phyloP scores from a whole-genome alignment of 2,329 filamentous ascomycete species.

The Samsoniella hepiali region DNA sequence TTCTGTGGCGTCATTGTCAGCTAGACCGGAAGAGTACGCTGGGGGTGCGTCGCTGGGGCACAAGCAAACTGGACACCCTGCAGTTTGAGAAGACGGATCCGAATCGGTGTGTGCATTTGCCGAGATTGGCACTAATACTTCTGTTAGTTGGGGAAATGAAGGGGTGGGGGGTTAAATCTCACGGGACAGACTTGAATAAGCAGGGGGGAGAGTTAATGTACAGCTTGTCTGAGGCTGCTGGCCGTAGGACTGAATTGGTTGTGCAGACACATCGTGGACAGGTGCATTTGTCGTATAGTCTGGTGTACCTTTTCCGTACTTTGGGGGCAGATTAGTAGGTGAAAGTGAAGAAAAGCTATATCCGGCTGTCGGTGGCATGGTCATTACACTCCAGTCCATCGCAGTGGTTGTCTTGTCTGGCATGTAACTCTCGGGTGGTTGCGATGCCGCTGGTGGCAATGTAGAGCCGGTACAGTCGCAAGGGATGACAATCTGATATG shows the following conservation, averaged over 20 bases:
- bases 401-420: neutral
- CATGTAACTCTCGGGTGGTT: neutral
- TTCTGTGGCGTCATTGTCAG: neutral
- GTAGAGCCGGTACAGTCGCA: neutral
- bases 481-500: conserved; percentile 7
- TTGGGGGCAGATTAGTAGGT: neutral
- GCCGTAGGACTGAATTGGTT: neutral
- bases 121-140: neutral
- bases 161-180: neutral
- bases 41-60: neutral
- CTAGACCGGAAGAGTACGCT: neutral
- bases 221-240: neutral
- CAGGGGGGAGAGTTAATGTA: neutral
- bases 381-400: conserved; percentile 1
- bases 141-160: neutral
- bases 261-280: neutral
- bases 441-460: neutral
- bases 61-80: conserved; percentile 4
- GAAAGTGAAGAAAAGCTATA: conserved; percentile 6
- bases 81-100: neutral
- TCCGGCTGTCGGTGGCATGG: neutral
- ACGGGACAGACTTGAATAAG: neutral
- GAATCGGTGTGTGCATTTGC: neutral
- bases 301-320: neutral
- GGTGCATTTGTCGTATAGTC: neutral